Conservation (phyloP, 805 yeast genomes). For the Saccharomycopsis sp. region DNA sequence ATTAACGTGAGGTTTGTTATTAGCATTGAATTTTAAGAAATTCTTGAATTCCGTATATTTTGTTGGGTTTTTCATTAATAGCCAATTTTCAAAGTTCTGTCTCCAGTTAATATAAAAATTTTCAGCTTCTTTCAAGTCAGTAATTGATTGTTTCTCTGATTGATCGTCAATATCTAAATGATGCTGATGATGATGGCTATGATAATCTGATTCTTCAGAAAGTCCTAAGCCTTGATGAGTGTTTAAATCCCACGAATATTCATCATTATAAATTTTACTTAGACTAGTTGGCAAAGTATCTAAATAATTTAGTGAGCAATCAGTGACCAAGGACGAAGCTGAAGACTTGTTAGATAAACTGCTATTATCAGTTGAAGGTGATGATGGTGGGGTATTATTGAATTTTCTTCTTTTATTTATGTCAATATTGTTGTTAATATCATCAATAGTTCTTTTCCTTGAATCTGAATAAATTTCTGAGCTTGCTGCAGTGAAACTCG, state of each 20-base stretch:
- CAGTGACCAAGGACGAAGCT: conserved; percentile 9
- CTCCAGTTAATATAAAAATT: conserved; percentile 40
- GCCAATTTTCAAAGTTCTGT: conserved; percentile 33
- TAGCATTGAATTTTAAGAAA: conserved; percentile 28
- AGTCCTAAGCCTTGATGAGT: conserved; percentile 36
- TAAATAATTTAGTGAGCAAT: conserved; percentile 23
- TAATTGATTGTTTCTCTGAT: background rate
- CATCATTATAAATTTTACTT: conserved; percentile 23
- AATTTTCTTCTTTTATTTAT: background rate
- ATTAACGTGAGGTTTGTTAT: background rate
- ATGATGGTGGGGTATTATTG: conserved; percentile 4
- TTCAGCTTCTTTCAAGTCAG: conserved; percentile 32
- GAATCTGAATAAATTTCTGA: no score
- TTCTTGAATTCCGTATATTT: conserved; percentile 34
- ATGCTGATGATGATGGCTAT: conserved; percentile 27
- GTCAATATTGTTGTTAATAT: no score
- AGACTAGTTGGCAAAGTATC: conserved; percentile 19
- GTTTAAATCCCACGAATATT: conserved; percentile 26
- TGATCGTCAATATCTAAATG: background rate
- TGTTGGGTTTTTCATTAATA: conserved; percentile 36
- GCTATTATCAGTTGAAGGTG: background rate
- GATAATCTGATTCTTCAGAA: conserved; percentile 16
- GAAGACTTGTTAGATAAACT: conserved; percentile 8
- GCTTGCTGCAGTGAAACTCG: no score
- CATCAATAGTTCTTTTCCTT: no score